These are phyloP conservation scores for Verticillium albo-atrum DNA, from an alignment of 2,329 filamentous ascomycete species.

Conservation along the genomic window DNA sequence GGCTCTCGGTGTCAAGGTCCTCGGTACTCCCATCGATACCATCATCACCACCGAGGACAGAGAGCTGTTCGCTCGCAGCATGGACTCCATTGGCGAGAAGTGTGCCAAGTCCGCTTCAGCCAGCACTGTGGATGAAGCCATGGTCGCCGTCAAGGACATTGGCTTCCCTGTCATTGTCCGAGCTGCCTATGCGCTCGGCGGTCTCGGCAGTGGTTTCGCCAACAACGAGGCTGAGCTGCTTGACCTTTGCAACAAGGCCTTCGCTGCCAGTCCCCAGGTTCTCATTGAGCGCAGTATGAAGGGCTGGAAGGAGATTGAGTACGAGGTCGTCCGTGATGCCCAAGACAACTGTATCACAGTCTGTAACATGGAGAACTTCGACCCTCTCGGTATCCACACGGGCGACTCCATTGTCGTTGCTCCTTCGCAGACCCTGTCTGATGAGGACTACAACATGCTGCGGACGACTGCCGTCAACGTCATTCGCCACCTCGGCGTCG, in stretches of 20 bases:
- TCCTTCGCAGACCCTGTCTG: constrained; percentile 91
- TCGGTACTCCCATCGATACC: constrained; percentile 94
- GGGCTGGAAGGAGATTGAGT: constrained; percentile 99
- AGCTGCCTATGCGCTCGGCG: constrained; percentile 92
- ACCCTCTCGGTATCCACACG: constrained; percentile 95
- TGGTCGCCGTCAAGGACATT: constrained; percentile 84
- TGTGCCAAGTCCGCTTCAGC: constrained; percentile 96
- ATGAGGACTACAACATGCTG: constrained; percentile 99
- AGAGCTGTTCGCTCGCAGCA: constrained; percentile 93
- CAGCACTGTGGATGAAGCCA: constrained; percentile 80
- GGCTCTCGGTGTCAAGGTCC: constrained; percentile 82
- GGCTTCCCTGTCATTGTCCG: constrained; percentile 96
- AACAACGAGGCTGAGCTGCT: constrained; percentile 78
- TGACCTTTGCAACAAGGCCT: constrained; percentile 89
- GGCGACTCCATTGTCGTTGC: constrained; percentile 98
- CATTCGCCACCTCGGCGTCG: constrained; percentile 92
- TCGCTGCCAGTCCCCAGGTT: constrained; percentile 92
- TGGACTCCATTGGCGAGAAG: constrained; percentile 97
- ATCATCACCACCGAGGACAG: constrained; percentile 98
- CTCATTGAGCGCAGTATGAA: constrained; percentile 99
- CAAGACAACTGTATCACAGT: constrained; percentile 99
- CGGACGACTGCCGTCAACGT: constrained; percentile 95
- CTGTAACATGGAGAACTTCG: constrained; percentile 99
- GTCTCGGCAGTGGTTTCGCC: constrained; percentile 92
- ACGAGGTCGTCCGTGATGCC: constrained; percentile 93